Evolutionary conservation across 2,329 filamentous ascomycete genomes (phyloP).

Genomic region (Pseudocercospora vitis): DNA sequence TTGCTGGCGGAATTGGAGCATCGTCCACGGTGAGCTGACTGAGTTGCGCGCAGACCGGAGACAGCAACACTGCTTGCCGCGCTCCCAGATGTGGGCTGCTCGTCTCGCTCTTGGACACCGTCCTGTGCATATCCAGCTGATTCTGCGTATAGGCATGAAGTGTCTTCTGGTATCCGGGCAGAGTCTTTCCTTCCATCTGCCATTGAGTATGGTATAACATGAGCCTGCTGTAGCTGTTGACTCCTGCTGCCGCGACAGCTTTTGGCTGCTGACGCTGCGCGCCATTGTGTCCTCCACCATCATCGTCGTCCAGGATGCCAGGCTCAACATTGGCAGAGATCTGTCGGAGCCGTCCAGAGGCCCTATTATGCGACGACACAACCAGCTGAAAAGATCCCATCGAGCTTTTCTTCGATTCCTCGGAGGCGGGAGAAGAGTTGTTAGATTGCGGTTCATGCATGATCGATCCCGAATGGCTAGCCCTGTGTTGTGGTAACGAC

Average conservation of each 20-base stretch:
- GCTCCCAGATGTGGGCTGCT: conserved; percentile 17
- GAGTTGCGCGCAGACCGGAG: conserved; percentile 16
- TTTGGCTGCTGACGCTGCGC: not conserved
- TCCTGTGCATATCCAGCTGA: conserved; percentile 26
- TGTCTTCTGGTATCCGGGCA: conserved; percentile 28
- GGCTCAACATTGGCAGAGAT: conserved; percentile 8
- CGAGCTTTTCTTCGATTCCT: not conserved
- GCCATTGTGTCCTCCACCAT: not conserved
- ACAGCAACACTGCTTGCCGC: conserved; percentile 13
- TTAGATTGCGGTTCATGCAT: conserved; percentile 4
- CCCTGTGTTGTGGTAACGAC: not conserved
- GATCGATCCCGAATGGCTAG: not conserved
- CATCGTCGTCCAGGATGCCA: not conserved
- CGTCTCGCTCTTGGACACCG: conserved; percentile 16
- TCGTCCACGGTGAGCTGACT: conserved; percentile 25
- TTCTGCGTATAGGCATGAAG: conserved; percentile 33
- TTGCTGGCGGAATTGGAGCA: conserved; percentile 25
- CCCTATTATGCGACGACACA: conserved; percentile 3
- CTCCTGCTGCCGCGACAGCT: conserved; percentile 5
- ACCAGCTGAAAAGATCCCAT: not conserved
- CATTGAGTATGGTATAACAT: conserved; percentile 28
- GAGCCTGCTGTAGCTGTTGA: conserved; percentile 25
- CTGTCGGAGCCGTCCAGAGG: conserved; percentile 2
- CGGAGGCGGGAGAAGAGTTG: not conserved
- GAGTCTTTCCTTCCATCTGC: conserved; percentile 24